phyloP scores from a whole-genome alignment of 116 monocot species.

The Thalassia testudinum region DNA sequence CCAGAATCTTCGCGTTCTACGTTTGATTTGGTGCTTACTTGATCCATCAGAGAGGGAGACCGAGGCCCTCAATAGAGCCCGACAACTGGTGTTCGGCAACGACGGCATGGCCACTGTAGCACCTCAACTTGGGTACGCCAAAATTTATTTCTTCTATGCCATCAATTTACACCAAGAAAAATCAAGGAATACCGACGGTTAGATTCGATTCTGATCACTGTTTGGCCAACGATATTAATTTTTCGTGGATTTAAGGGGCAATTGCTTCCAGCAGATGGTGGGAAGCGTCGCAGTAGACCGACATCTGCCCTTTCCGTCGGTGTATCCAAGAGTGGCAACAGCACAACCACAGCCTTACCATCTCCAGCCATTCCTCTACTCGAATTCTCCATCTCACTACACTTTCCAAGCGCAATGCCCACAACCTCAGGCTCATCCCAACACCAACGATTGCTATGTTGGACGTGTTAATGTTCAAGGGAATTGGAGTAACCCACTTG shows the following conservation, averaged over 20 bases:
- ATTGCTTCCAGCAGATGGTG: conserved; percentile 16
- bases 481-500: no score
- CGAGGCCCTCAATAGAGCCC: conserved; percentile 89
- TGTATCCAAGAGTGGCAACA: conserved; percentile 46
- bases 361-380: neutral
- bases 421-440: no score
- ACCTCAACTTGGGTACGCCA: conserved; percentile 47
- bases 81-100: conserved; percentile 78
- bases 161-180: neutral
- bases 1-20: no score
- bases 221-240: neutral
- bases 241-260: neutral
- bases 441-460: no score
- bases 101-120: conserved; percentile 37
- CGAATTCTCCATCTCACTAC: no score
- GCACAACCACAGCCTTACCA: conserved; percentile 7
- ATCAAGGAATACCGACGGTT: neutral
- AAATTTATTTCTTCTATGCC: neutral
- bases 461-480: no score
- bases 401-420: no score
- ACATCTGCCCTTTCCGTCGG: conserved; percentile 24
- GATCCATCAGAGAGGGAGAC: conserved; percentile 84
- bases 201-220: neutral
- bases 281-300: conserved; percentile 29
- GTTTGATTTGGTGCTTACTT: neutral